Base-by-base conservation (phyloP, 371 early-diverging fungal species). In the Chytridium lagenaria region DNA sequence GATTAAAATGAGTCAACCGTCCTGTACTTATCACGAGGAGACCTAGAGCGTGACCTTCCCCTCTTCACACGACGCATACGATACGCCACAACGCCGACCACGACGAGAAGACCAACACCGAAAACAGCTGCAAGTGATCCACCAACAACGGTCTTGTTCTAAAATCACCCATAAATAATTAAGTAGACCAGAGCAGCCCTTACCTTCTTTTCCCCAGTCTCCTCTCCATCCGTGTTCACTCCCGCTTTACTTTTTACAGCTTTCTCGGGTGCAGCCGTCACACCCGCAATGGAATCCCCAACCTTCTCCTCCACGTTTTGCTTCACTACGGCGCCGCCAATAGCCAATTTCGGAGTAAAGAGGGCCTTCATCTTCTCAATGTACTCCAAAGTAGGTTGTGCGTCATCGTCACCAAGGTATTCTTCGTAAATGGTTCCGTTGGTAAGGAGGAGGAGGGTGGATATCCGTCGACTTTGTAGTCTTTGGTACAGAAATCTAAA, bases 391-490 rank as follows among this genome's bases (percentile, higher is more conserved):
- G 28, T 49, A 44, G 66, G 44, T 3, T 66, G 40, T 1, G 12
- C 39, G 30, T 10, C n/a, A 16, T 66, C 66, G 16, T 38, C 66
- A 5, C 66, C 66, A 2, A 26, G 37, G 49, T 66, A 66, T 30
- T 66, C 66, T 38, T 49, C 66, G 10, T n/a, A 44, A n/a, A 66
- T 38, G 44, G 16, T 37, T 37, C 66, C 66, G 66, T 66, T 40
- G 66, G 33, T 40, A 30, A 40, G 22, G 66, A 66, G 40, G 10
- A n/a, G 66, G 40, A 40, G 2, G 10, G 66, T 66, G 39, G 66
- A 44, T 66, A 66, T 22, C 66, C 66, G 30, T 66, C 49, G 37
- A 66, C 66, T 26, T 49, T 49, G 38, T 39, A 44, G 22, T 37
- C n/a, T 7, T 3, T 31, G 31, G 37, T 10, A 23, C 63, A 63